Evolutionary conservation across 352 stramenopile genomes (phyloP).

Genomic region (Blastocystis sp.): DNA sequence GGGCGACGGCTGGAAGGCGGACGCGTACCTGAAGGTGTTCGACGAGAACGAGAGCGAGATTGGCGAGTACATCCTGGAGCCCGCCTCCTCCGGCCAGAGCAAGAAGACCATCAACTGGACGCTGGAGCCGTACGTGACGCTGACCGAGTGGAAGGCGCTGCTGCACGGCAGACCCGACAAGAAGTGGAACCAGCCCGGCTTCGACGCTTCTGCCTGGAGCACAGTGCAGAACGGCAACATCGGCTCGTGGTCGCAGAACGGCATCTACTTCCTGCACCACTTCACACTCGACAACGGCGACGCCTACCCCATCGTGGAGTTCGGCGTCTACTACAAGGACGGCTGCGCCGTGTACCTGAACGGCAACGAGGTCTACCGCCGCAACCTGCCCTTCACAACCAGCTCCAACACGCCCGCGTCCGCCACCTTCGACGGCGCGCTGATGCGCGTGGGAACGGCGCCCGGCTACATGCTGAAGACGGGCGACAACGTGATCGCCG

Average conservation of each 20-base stretch:
- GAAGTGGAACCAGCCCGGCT: conserved; percentile 21
- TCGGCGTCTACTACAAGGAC: conserved; percentile 61
- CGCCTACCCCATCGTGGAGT: conserved; percentile 53
- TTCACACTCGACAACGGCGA: conserved; percentile 51
- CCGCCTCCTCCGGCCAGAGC: not conserved
- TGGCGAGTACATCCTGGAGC: not conserved
- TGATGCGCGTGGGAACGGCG: conserved; percentile 58
- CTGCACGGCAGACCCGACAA: not conserved
- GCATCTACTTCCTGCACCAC: conserved; percentile 52
- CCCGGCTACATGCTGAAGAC: conserved; percentile 41
- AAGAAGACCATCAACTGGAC: not conserved
- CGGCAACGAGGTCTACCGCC: conserved; percentile 42
- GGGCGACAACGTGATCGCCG: conserved; percentile 59
- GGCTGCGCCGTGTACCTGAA: conserved; percentile 54
- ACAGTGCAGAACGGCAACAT: not conserved
- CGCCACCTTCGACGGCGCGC: conserved; percentile 35
- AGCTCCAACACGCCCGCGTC: conserved; percentile 17
- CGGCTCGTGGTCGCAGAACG: conserved; percentile 34
- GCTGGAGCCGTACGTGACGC: not conserved
- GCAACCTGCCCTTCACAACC: conserved; percentile 6
- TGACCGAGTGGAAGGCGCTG: conserved; percentile 28
- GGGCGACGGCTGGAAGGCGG: conserved; percentile 52
- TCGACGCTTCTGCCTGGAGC: not conserved
- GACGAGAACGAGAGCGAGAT: conserved; percentile 31
- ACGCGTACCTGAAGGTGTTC: not conserved